phyloP scores from a whole-genome alignment of 108 stramenopile species.

The Aurantiochytrium sp. region DNA sequence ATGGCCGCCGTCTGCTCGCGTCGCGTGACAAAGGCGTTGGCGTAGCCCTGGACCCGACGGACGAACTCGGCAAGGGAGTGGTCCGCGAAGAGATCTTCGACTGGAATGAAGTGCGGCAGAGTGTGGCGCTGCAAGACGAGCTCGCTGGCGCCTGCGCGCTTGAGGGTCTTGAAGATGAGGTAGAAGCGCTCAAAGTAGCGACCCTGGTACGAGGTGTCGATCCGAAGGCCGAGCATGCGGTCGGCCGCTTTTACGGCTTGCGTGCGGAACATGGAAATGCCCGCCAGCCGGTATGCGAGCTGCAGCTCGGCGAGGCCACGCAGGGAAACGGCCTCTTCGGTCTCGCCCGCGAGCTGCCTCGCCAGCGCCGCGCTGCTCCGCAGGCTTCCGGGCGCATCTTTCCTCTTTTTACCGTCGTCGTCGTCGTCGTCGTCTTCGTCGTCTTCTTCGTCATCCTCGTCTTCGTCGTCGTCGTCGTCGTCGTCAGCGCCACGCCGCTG shows the following conservation, averaged over 20 bases:
- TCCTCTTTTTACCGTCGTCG: no score
- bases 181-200: background rate
- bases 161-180: background rate
- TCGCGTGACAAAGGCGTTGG: background rate
- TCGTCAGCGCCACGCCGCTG: background rate
- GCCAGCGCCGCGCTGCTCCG: background rate
- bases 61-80: background rate
- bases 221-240: background rate
- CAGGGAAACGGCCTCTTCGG: background rate
- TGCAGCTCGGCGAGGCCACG: background rate
- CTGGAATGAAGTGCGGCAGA: background rate
- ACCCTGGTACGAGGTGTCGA: background rate
- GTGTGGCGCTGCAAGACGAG: background rate
- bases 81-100: background rate
- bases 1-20: background rate
- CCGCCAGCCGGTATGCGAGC: background rate
- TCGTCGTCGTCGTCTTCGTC: background rate
- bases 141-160: background rate
- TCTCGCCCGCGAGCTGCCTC: background rate
- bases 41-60: background rate
- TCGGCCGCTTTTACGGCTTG: background rate
- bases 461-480: background rate
- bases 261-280: constrained; percentile 5
- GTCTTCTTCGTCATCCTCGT: background rate
- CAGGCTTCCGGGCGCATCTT: background rate